A percentile compares a stretch with the other conserved stretches of the same genome.
Evolutionary conservation across 495 filamentous ascomycete species (phyloP).

Genomic region (Daldinia childiae): DNA sequence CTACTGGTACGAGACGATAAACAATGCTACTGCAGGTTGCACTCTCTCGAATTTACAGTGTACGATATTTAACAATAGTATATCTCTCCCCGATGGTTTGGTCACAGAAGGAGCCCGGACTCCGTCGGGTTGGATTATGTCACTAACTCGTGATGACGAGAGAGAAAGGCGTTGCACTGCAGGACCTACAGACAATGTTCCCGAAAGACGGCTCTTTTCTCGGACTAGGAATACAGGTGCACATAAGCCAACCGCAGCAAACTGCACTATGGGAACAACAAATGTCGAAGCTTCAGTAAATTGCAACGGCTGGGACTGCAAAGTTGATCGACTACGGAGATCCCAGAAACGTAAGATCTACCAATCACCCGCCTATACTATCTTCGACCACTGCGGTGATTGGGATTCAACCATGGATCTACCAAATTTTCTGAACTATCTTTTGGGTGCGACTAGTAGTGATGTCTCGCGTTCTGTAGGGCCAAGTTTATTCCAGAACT

Average conservation of each 20-base stretch:
- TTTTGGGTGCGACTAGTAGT: not conserved
- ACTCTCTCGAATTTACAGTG: not conserved
- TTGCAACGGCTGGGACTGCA: slow-evolving; percentile 12
- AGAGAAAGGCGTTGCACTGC: not conserved
- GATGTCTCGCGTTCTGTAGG: not conserved
- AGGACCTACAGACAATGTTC: not conserved
- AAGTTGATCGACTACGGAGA: slow-evolving; percentile 2
- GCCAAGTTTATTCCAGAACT: slow-evolving; percentile 5
- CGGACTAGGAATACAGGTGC: not conserved
- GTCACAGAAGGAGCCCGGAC: not conserved
- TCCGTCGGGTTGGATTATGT: not conserved
- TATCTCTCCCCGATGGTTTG: not conserved
- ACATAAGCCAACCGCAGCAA: slow-evolving; percentile 1
- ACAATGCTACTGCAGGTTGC: not conserved
- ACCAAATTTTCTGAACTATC: not conserved
- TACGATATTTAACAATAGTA: not conserved
- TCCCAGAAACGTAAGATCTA: not conserved
- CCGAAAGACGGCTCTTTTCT: not conserved
- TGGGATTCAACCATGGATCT: not conserved
- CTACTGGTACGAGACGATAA: not conserved
- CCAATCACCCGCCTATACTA: not conserved
- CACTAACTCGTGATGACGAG: slow-evolving; percentile 3
- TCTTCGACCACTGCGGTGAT: slow-evolving; percentile 5
- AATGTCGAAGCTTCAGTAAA: not conserved
- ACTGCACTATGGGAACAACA: not conserved